Base-by-base conservation (phyloP, 495 filamentous ascomycete species). In the Neurospora sp. region DNA sequence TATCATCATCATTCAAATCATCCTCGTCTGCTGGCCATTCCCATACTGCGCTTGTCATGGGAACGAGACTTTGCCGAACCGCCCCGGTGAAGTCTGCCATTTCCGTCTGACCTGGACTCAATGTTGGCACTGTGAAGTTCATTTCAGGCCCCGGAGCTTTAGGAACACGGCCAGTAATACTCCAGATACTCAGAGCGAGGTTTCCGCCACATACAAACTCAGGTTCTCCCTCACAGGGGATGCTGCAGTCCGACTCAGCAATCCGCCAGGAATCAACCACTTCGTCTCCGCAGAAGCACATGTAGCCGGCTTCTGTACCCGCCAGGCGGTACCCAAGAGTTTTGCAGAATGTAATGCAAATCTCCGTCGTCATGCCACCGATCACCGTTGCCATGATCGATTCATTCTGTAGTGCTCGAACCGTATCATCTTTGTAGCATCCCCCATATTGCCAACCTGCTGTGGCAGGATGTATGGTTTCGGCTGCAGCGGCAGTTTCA, bases 241-340 rank as follows among this genome's bases (percentile, higher is more conserved):
- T 80, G 40, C 79, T 77, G 76, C 84, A 86, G 68, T 72, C 70
- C 4, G 68, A 73, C 9, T 84, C 83, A 17, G 77, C 82, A 16
- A 82, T 71, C 9, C 75, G 74, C 73, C 75, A 78, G 14, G 78
- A 82, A 39, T 81, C 79, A 8, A 79, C 75, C 44, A 86, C 72
- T 9, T 75, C 75, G 73, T 88, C 86, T 27, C 86, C 88, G 75
- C 89, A 91, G 74, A 87, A 89, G 76, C 89, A 91, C 74, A 89
- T 84, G 68, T 83, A 84, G 53, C 84, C 86, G 71, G 88, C 88
- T 75, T 92, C 87, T 14, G 88, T 83, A 39, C 90, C 90, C 41
- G 86, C 86, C 79, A 86, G 88, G 71, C 69, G 80, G 76, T 79
- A 89, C 44, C 83, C 84, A 40, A 71, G 73, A 48, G 71, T 72